Evolutionary conservation across 306 rosid genomes (phyloP), one percentile per base, ranked within the genome.

Genomic region (Argentina anserina): DNA sequence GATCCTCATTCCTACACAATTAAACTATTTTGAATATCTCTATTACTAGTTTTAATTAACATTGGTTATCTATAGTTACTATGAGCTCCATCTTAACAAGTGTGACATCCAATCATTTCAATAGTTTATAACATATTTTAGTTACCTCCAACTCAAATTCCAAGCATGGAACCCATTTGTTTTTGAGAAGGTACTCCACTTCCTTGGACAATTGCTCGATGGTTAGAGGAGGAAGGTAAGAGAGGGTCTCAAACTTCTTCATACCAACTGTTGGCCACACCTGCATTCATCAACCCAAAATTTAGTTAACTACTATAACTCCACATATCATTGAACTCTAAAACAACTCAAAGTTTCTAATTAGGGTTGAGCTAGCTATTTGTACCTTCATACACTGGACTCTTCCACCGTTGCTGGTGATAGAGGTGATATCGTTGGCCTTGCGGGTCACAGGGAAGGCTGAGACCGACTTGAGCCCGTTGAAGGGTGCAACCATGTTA

Each of bases 211-310:
- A 78, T 17, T 42, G 5, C 0, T 10, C 69, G 0, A 0, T 0
- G 0, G 17, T 0, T 0, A 94, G 81, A 0, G 65, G 62, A 31
- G 92, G 97, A 3, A 94, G 84, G 96, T 91, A 94, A 1, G 99
- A 91, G 8, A 94, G 89, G 33, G 99, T 91, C 96, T 94, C 97
- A 25, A 81, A 91, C 82, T 84, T 86, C 96, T 78, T 84, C 85
- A 3, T 0, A 12, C 90, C 91, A 20, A 34, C 0, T 83, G 96
- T 65, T 0, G 99, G 95, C 96, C 99, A 91, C 82, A 91, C 97
- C 97, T 94, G 66, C 53, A 74, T 17, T 26, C 52, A 62, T 46
- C 37, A 39, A 58, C 5, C 21, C 1, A 26, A 9, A 53, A 17
- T 29, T 50, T 8, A 40, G 61, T 10, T 23, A 23, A 53, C 26